Evolutionary conservation across 2,329 filamentous ascomycete species (phyloP), one percentile per base, ranked within the genome.

Genomic region (Diaporthe humulicola): DNA sequence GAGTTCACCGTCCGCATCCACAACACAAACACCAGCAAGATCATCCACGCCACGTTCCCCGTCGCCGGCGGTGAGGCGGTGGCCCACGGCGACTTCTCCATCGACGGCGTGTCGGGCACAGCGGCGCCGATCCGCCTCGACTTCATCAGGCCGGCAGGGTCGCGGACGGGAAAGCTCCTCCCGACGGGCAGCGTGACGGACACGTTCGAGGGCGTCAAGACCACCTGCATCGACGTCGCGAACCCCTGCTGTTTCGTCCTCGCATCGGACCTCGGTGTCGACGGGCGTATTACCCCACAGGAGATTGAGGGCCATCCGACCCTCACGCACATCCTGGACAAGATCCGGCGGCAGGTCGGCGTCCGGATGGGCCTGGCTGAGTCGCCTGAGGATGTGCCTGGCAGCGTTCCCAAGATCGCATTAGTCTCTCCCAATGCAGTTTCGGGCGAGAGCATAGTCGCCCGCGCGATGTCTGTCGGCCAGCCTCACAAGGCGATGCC

Each of bases 1-100:
- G 81, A 82, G 74, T 84, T 86, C 2, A 88, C 84, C 0, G 88
- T 95, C 17, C 85, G 88, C 72, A 90, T 95, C 50, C 87, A 88
- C 78, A 95, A 95, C 80, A 94, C 92, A 1, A 95, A 95, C 78
- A 95, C 93, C 0, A 83, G 84, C 25, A 94, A 94, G 79, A 81
- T 85, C 14, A 81, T 86, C 36, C 79, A 82, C 71, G 79, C 84
- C n/a, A 80, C 79, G 33, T 87, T 87, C 77, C 72, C 77, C 40
- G 80, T 86, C 36, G 56, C 14, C 79, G 81, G 3, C 64, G 75
- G 40, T 60, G 85, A 89, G 74, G 85, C 88, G 75, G 58, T 77
- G 77, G 17, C 77, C 74, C 72, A 75, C 0, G 85, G 85, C 3
- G 78, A 79, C 40, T 85, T 83, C 72, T 76, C 76, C 50, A 85